Base-by-base conservation (phyloP, 2,329 filamentous ascomycete species). In the Aureobasidium pullulans region DNA sequence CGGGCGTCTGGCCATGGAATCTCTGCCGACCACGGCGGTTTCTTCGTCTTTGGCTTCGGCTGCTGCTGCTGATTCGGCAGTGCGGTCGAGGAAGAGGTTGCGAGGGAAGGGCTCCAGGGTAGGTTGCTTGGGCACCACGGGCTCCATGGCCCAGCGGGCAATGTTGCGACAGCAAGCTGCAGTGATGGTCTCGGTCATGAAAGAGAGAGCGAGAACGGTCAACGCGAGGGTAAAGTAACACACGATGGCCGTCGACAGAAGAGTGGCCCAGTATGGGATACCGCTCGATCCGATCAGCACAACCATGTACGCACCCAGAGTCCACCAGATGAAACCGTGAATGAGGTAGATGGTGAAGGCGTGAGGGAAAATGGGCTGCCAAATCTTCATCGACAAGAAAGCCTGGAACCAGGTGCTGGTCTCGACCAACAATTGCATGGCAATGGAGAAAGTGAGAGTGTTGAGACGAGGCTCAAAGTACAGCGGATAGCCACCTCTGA, bases 321-420 rank as follows among this genome's bases (percentile, higher is more conserved):
- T 70, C 73, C 73, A 75, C 76, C 82, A 69, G 66, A 80, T 61
- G 66, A 79, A 56, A 39, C 77, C 77, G 63, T 79, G 77, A 50
- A 78, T 69, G 7, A 79, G 48, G 63, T 79, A 79, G 57, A 79
- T 76, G 39, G 75, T 79, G 66, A 78, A 78, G 63, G 78, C 75
- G 64, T 79, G 77, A 5, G 76, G 77, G 65, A 78, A 78, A 16
- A 79, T 65, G 46, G 71, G 67, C 6, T 75, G 70, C 31, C 79
- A 68, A 23, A 73, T 49, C 23, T 69, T 72, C 4, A 70, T 66
- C 3, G 73, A 75, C 2, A 79, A 67, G 9, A 76, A 61, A 64
- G 71, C 75, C 63, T 79, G 77, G 1, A 76, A 62, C 53, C 66
- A 64, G 1, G 71, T 71, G 10, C 65, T 70, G 4, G 73, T 66